Evolutionary conservation across 2,329 filamentous ascomycete species (phyloP), one percentile per base, ranked within the genome.

Genomic region (Diplodia mutila): DNA sequence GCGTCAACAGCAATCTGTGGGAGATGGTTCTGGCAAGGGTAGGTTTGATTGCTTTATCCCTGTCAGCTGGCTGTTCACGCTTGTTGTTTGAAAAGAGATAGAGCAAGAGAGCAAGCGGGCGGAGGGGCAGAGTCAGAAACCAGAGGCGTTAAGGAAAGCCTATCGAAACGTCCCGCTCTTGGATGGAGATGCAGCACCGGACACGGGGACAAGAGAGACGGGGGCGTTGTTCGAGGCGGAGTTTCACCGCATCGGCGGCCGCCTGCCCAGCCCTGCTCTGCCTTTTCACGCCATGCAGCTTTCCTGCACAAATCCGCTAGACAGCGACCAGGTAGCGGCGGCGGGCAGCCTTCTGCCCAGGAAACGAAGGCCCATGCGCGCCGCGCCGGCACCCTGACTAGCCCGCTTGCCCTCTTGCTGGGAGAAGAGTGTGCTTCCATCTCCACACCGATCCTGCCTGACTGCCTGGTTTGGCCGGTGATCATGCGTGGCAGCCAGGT

Each of bases 1-100:
- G 66, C 59, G 57, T 39, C 32, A 67, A 29, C 14, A 23, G n/a
- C 65, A 67, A 67, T 67, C 65, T 57, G 42, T 14, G 32, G 42
- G 27, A n/a, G 54, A 67, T 29, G 48, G 8, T 16, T 59, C 37
- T 52, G 42, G 64, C 23, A 49, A 6, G 16, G 12, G 34, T 37
- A 2, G 42, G 42, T 29, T 18, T 59, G 64, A 51, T 66, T 66
- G 64, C 64, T 48, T 12, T 23, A 46, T n/a, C 42, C 46, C 46
- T 16, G 42, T 61, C 42, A 61, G 42, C 39, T 48, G 39, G 57
- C 57, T 29, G 18, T 49, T 18, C 18, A 66, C 39, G 14, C 25
- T 48, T 49, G 46, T 27, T 27, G 23, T 42, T n/a, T 32, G 32
- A 34, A 34, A 29, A 39, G n/a, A 8, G 51, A 53, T 21, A n/a